Evolutionary conservation across 306 rosid species (phyloP).

Genomic region (Mimosa pudica): DNA sequence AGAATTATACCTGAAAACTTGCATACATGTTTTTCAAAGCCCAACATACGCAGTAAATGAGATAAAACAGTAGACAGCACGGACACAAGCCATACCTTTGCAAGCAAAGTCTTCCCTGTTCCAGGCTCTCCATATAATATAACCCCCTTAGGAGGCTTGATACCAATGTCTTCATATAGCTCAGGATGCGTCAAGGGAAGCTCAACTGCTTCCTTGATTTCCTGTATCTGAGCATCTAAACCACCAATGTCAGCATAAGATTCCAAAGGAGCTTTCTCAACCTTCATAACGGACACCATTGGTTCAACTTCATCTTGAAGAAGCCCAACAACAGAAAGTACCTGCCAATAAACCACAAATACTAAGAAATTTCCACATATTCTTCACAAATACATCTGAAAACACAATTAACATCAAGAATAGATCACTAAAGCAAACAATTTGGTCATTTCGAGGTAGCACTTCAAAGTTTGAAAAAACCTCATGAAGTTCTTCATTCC

Average conservation of each 20-base stretch:
- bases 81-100: constrained; percentile 59
- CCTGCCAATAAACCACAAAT: constrained; percentile 50
- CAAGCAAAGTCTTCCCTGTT: constrained; percentile 98
- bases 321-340: constrained; percentile 97
- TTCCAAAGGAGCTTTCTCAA: constrained; percentile 97
- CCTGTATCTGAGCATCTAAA: constrained; percentile 96
- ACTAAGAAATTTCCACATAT: constrained; percentile 11
- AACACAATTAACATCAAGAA: constrained; percentile 11
- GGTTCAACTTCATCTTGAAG: constrained; percentile 99
- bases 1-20: constrained; percentile 5
- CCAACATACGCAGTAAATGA: constrained; percentile 4
- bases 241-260: constrained; percentile 99
- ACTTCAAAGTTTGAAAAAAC: background rate
- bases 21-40: background rate
- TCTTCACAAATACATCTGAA: background rate
- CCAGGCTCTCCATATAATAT: constrained; percentile 96
- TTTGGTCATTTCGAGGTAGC: background rate
- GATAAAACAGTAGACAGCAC: background rate
- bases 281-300: constrained; percentile 80
- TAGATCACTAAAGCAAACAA: constrained; percentile 5
- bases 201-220: constrained; percentile 99
- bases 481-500: background rate
- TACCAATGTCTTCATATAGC: constrained; percentile 94
- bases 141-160: constrained; percentile 97
- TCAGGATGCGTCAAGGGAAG: constrained; percentile 98